Base-by-base conservation (phyloP, 163 green algal genomes). In the Botryococcus braunii region DNA sequence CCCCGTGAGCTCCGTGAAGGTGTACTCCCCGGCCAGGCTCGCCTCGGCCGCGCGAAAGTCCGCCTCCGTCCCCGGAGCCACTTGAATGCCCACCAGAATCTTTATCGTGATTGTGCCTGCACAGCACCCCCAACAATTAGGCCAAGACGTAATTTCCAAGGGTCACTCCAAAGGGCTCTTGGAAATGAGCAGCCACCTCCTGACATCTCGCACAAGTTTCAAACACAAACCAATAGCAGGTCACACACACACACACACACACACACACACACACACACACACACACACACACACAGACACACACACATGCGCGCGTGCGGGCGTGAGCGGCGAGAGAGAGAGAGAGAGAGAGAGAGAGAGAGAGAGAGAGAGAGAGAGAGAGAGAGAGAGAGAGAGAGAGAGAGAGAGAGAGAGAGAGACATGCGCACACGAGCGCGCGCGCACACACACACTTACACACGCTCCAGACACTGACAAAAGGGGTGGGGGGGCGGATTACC, bases 11-110 rank as follows among this genome's bases (percentile, higher is more conserved):
- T 90, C 83, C 3, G 75, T 79, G 69, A 92, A 88, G 0, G 74
- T 79, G 60, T 88, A 95, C 38, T 89, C 77, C 25, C 68, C 68
- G 21, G 63, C 62, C 37, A 89, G 69, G 17, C 23, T 4, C 25
- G 67, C 59, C 17, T 75, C 62, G 6, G 70, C 74, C 29, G 41
- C 40, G 11, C 65, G 17, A 62, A 90, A 88, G 0, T 62, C 73
- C 4, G 31, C 66, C 38, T 70, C 50, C 5, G 82, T 58, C 21
- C 72, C 65, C 5, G 69, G 63, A 21, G 74, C 68, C 35, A 96
- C 77, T 79, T 95, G 83, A 31, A 95, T 46, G 5, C 91, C 91
- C 62, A 97, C 49, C 72, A 97, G 83, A 40, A 94, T 79, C 43
- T 77, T 84, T 13, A 78, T 85, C 48, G 86, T 80, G 38, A 80